phyloP scores from a whole-genome alignment of 1,284 basidiomycete species.

The Cronartium ribicola region DNA sequence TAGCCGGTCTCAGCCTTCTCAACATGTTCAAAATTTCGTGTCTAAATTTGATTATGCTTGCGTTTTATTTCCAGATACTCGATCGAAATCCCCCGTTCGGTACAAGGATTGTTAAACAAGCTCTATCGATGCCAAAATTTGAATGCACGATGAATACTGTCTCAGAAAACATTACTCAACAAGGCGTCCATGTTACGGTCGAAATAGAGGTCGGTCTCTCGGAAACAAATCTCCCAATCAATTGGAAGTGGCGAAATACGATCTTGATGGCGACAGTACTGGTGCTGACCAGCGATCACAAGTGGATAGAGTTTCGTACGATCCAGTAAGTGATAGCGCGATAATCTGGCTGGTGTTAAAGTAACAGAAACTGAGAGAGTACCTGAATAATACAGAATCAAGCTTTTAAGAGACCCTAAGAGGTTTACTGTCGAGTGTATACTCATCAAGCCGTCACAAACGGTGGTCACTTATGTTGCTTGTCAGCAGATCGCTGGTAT shows the following conservation, averaged over 20 bases:
- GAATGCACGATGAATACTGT: constrained; percentile 26
- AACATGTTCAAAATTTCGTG: not conserved
- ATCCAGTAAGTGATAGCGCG: constrained; percentile 23
- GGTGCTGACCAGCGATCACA: constrained; percentile 33
- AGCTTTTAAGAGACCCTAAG: constrained; percentile 30
- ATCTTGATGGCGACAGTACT: constrained; percentile 38
- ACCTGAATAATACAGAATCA: constrained; percentile 16
- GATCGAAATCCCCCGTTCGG: constrained; percentile 42
- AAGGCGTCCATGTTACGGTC: constrained; percentile 33
- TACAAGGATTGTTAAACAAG: constrained; percentile 32
- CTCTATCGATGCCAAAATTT: constrained; percentile 32
- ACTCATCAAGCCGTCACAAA: constrained; percentile 39
- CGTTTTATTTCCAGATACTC: constrained; percentile 21
- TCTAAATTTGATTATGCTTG: not conserved
- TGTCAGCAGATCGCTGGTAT: constrained; percentile 40
- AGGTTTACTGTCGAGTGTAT: constrained; percentile 33
- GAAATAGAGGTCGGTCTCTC: constrained; percentile 33
- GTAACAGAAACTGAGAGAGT: not conserved
- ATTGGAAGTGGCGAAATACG: constrained; percentile 35
- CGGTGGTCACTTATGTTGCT: constrained; percentile 18
- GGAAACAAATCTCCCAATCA: constrained; percentile 8
- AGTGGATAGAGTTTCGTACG: constrained; percentile 42
- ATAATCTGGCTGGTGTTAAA: not conserved
- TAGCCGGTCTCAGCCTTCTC: not conserved
- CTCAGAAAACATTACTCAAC: constrained; percentile 25